Conservation (phyloP, 495 filamentous ascomycete genomes). For the Penicillium egyptiacum region DNA sequence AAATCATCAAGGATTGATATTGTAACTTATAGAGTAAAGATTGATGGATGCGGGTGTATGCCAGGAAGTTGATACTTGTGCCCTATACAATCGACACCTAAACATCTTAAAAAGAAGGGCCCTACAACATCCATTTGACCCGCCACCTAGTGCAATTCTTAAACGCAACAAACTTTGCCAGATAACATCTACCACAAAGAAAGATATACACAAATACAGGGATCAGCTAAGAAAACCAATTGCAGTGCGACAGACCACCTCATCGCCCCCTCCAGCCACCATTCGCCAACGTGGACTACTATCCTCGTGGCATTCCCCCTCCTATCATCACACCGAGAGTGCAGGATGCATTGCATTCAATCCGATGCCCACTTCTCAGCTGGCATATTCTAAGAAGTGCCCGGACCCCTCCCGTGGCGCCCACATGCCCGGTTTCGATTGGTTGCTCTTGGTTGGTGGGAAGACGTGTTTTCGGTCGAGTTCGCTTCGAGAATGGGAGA, state of each 20-base stretch:
- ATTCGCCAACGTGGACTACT: background rate
- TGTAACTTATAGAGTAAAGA: background rate
- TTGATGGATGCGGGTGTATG: background rate
- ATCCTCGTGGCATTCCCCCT: background rate
- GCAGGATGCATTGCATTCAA: constrained; percentile 1
- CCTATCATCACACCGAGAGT: background rate
- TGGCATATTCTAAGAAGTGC: constrained; percentile 8
- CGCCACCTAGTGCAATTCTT: background rate
- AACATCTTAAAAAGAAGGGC: background rate
- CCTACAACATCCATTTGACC: background rate
- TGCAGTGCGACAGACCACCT: background rate
- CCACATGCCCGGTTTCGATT: background rate
- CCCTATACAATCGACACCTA: no score
- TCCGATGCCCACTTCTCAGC: background rate
- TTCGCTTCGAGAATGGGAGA: background rate
- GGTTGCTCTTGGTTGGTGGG: background rate
- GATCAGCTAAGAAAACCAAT: background rate
- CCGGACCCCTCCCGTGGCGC: constrained; percentile 3
- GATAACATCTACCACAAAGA: no score
- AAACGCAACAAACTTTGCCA: background rate
- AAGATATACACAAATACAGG: background rate
- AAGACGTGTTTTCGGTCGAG: background rate
- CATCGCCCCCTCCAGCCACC: background rate
- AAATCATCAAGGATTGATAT: background rate
- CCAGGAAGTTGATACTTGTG: background rate